Conservation (phyloP, 208 protist species). For the Acanthamoeba rhysodes region DNA sequence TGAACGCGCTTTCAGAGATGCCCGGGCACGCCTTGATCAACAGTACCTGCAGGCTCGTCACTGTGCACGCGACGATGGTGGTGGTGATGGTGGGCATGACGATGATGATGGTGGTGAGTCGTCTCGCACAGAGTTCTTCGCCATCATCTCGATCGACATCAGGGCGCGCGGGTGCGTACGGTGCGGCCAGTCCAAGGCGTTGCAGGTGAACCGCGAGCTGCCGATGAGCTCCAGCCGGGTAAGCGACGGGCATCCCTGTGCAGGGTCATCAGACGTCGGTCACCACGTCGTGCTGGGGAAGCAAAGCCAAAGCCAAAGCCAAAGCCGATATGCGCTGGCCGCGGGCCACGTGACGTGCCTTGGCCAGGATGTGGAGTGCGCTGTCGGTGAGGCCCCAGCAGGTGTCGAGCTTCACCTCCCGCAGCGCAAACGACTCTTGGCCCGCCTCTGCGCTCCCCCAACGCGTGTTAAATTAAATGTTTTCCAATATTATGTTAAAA, state of each 20-base stretch:
- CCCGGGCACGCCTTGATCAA: neutral
- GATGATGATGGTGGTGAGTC: neutral
- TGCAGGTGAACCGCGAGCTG: neutral
- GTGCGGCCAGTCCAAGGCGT: slow-evolving; percentile 1
- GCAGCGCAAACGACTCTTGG: neutral
- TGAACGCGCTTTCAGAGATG: slow-evolving; percentile 2
- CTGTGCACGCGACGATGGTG: neutral
- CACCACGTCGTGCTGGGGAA: neutral
- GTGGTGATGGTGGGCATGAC: neutral
- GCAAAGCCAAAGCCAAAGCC: too few species aligned
- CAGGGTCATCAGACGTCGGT: neutral
- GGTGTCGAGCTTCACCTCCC: neutral
- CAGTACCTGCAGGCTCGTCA: slow-evolving; percentile 13
- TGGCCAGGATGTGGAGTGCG: neutral
- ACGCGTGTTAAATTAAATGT: neutral
- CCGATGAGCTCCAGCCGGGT: neutral
- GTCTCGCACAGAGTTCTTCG: too few species aligned
- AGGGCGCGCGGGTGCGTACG: neutral
- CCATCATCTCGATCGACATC: neutral
- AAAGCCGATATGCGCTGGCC: too few species aligned
- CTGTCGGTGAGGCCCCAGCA: slow-evolving; percentile 17
- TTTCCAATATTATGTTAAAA: neutral
- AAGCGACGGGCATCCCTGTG: neutral
- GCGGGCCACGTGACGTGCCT: neutral
- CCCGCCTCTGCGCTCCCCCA: neutral